Percentiles rank a stretch among this genome's conserved stretches.
These are phyloP conservation scores for Penicillium occitanis DNA, from an alignment of 2,329 filamentous ascomycete species.

Conservation along the genomic window DNA sequence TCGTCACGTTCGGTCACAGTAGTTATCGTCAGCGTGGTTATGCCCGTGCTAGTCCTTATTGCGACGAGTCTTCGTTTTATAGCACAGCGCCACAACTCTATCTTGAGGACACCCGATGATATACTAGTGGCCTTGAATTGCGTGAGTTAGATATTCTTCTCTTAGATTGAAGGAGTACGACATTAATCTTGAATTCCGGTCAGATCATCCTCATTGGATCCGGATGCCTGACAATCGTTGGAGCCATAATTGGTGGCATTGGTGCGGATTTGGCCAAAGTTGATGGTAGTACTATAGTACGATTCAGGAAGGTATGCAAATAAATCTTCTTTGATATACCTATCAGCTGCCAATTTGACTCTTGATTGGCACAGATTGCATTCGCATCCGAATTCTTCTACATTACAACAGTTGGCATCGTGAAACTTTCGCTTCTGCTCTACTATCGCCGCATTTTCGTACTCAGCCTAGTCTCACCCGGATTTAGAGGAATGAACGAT, in stretches of 20 bases:
- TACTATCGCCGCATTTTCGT: constrained; percentile 17
- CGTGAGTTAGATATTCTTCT: not conserved
- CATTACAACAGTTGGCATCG: constrained; percentile 13
- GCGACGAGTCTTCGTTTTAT: constrained; percentile 5
- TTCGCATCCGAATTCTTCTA: constrained; percentile 18
- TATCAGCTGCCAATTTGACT: no score
- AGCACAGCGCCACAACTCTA: constrained; percentile 6
- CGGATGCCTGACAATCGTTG: constrained; percentile 13
- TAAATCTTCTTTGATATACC: no score
- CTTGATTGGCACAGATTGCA: not conserved
- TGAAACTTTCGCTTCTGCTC: constrained; percentile 11
- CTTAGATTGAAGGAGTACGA: not conserved
- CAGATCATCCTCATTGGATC: constrained; percentile 6
- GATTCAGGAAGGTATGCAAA: constrained; percentile 12
- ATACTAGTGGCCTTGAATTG: constrained; percentile 13
- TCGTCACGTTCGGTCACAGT: constrained; percentile 5
- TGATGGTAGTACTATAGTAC: not conserved
- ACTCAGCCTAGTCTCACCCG: not conserved
- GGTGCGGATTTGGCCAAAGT: constrained; percentile 11
- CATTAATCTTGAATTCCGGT: not conserved
- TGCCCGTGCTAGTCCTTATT: constrained; percentile 9
- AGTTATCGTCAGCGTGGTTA: constrained; percentile 6
- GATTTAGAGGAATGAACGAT: constrained; percentile 7
- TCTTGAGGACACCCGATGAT: constrained; percentile 1
- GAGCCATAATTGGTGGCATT: constrained; percentile 12